Conservation (phyloP, 1,284 basidiomycete genomes). For the Ganoderma meredithae region DNA sequence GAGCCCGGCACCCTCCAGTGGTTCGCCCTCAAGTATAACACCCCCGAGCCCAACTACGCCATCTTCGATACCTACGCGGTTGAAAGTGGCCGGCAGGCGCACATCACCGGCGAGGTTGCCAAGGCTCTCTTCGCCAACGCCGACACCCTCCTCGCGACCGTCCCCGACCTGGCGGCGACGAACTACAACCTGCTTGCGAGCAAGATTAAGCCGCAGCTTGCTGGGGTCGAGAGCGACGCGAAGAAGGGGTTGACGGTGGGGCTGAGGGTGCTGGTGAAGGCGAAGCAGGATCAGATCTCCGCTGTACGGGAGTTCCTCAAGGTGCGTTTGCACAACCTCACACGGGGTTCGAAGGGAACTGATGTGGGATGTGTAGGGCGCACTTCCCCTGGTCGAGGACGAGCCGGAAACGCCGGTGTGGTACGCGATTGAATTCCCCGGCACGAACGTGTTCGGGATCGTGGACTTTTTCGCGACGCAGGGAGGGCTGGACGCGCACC, state of each 20-base stretch:
- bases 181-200: constrained; percentile 44
- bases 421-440: constrained; percentile 49
- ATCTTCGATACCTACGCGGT: constrained; percentile 51
- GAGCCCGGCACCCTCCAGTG: constrained; percentile 51
- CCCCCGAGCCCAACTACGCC: constrained; percentile 40
- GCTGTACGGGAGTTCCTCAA: constrained; percentile 47
- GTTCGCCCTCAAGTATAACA: constrained; percentile 47
- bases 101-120: constrained; percentile 46
- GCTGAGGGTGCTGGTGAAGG: constrained; percentile 45
- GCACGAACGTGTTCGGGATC: constrained; percentile 48
- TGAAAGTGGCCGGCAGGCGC: constrained; percentile 45
- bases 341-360: not conserved
- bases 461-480: constrained; percentile 49
- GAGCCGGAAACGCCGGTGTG: constrained; percentile 47
- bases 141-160: constrained; percentile 39
- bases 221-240: constrained; percentile 28
- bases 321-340: constrained; percentile 34
- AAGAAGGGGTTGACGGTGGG: constrained; percentile 44
- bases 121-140: constrained; percentile 46
- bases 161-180: constrained; percentile 40
- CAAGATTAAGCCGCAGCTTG: constrained; percentile 31
- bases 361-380: constrained; percentile 34
- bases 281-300: constrained; percentile 47
- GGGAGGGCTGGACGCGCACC: constrained; percentile 44
- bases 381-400: constrained; percentile 45